Evolutionary conservation across 2,329 filamentous ascomycete genomes (phyloP).

Genomic region (Monilinia aucupariae): DNA sequence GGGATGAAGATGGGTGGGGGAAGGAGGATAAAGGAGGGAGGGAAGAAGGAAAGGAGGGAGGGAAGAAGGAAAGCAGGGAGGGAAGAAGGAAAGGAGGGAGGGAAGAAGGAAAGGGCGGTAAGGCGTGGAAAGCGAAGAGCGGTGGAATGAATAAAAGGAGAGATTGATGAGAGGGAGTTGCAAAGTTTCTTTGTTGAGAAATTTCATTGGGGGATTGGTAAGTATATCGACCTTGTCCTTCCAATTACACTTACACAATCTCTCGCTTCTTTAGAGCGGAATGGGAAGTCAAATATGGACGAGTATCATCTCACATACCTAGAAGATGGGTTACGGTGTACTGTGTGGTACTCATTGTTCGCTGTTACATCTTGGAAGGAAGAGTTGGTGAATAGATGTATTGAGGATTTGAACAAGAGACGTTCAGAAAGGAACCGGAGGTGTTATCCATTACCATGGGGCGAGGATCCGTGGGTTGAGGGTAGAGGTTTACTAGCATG

Average conservation of each 20-base stretch:
- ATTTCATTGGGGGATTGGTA: conserved; percentile 19
- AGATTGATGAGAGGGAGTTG: conserved; percentile 13
- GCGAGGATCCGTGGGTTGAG: background rate
- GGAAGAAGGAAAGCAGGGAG: too few species aligned
- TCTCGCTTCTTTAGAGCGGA: background rate
- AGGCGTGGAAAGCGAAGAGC: conserved; percentile 12
- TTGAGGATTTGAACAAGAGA: background rate
- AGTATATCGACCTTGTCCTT: conserved; percentile 17
- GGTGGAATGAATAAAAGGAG: conserved; percentile 1
- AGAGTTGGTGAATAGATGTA: background rate
- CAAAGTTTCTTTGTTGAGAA: conserved; percentile 18
- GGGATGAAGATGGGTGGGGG: background rate
- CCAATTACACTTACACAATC: conserved; percentile 17
- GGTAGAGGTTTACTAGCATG: conserved; percentile 2
- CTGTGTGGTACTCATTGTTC: background rate
- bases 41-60: too few species aligned
- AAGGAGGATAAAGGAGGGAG: too few species aligned
- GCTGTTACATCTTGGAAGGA: background rate
- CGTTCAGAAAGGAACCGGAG: background rate
- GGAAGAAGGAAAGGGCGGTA: conserved; percentile 11
- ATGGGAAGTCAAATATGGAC: background rate
- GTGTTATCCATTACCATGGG: conserved; percentile 3
- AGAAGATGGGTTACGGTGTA: background rate
- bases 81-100: too few species aligned
- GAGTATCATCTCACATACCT: conserved; percentile 5